Base-by-base conservation (phyloP, 306 rosid species). In the Begonia peltatifolia region DNA sequence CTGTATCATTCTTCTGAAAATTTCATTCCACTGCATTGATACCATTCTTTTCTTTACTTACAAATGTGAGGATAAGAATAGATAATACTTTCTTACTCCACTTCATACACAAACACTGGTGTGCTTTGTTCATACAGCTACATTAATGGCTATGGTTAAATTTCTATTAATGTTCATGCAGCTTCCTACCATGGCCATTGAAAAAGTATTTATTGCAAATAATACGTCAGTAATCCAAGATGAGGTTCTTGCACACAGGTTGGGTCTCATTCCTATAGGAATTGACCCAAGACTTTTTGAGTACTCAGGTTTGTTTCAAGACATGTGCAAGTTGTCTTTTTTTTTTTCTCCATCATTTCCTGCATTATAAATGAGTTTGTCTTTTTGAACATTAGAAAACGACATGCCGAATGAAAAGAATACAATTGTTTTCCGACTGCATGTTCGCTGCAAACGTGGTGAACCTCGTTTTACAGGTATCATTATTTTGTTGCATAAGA, bases 101-200 rank as follows among this genome's bases (percentile, higher is more conserved):
- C 47, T 42, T 25, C 60, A 18, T 56, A 17, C 49, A 20, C 14
- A 10, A 6, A 41, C 22, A 48, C 13, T 6, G 36, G 44, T 42
- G 13, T 54, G 16, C 9, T 49, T 38, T 48, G 7, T 11, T 46
- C 9, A 4, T 41, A 41, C 12, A 20, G 12, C 11, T 50, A 13
- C 42, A 8, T 43, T 1, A 17, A 10, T 57, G 15, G 17, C 49
- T 20, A 63, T 48, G 4, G 12, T 43, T 41, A 18, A 49, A 23
- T 13, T 44, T n/a, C 6, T 23, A 49, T 9, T 52, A 36, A 52
- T 41, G 41, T 67, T 17, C 44, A n/a, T 59, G 56, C 51, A 90
- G 99, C 84, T 90, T 65, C 96, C 99, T 47, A 90, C 95, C 10
- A 90, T 90, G 99, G 99, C 99, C 59, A 79, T 90, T 69, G 99